Base-by-base conservation (phyloP, 768 basidiomycete genomes). In the Sporobolomyces phaffii region DNA sequence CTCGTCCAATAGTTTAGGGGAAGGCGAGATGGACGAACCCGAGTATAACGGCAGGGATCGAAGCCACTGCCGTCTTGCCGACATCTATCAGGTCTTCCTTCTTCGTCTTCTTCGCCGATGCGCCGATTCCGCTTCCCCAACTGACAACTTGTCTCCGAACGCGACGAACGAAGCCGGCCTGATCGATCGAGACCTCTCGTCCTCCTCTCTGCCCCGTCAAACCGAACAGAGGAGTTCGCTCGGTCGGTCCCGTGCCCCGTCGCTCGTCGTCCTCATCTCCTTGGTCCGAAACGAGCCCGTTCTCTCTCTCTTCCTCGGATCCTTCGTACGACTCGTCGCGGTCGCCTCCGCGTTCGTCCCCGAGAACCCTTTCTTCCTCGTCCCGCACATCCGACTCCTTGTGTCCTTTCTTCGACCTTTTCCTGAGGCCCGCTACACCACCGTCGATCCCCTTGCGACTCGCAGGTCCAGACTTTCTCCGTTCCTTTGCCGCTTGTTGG, bases 41-140 rank as follows among this genome's bases (percentile, higher is more conserved):
- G 18, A 72, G 70, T 24, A 72, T 61, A 8, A 72, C 70, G 0
- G 70, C 70, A 10, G 70, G 70, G 5, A 72, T 50, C 22, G 62
- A 57, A 18, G 15, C 9, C 10, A 65, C 62, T 3, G 47, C 57
- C 10, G 29, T 58, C 36, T 60, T 44, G 3, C 54, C 68, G 1
- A 34, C 33, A 2, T 64, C 57, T 24, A 56, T 44, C n/a, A 69
- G 29, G 49, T 66, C 67, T 5, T 60, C 52, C 13, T 47, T 61
- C 18, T 31, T 56, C 24, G 67, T n/a, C 48, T 60, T 50, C 31
- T 57, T 38, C 5, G 34, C 63, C 38, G 40, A 29, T 22, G 11
- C 6, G 44, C 24, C 13, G 20, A 24, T 43, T 31, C 29, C 28
- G 17, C 14, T 40, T 4, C 54, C n/a, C 53, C 47, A 54, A 0